These are phyloP conservation scores for Suhomyces chickasaworum DNA, from an alignment of 1,139 yeast species.

Conservation along the genomic window DNA sequence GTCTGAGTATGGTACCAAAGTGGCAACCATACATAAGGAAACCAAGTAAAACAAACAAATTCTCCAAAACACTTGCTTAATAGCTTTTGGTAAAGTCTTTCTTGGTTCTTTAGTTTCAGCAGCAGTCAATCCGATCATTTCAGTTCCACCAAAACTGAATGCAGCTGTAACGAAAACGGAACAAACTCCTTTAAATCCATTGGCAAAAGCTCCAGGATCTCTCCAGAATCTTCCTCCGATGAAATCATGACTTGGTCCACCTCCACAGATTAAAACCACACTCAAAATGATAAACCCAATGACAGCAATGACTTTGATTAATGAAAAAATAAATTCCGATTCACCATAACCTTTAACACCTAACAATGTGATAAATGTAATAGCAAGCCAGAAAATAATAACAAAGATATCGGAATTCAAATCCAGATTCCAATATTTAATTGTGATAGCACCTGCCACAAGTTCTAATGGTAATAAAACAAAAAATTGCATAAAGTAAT, in stretches of 20 bases:
- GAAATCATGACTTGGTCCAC: slow-evolving; percentile 29
- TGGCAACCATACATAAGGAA: slow-evolving; percentile 46
- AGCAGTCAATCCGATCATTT: slow-evolving; percentile 46
- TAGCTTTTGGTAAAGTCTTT: slow-evolving; percentile 69
- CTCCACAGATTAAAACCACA: slow-evolving; percentile 45
- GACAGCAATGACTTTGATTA: slow-evolving; percentile 42
- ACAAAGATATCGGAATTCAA: slow-evolving; percentile 45
- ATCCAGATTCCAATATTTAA: slow-evolving; percentile 41
- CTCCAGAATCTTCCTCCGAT: slow-evolving; percentile 39
- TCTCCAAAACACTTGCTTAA: slow-evolving; percentile 76
- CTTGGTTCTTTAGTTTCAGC: slow-evolving; percentile 49
- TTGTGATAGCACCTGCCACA: slow-evolving; percentile 43
- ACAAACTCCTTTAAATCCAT: slow-evolving; percentile 50
- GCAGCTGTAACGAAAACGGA: slow-evolving; percentile 42
- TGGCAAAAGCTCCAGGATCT: slow-evolving; percentile 44
- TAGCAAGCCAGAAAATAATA: slow-evolving; percentile 38
- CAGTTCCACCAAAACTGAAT: slow-evolving; percentile 37
- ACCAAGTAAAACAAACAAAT: slow-evolving; percentile 60
- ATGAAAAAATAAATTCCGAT: slow-evolving; percentile 43
- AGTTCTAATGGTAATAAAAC: slow-evolving; percentile 29
- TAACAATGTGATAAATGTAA: slow-evolving; percentile 39
- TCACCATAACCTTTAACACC: slow-evolving; percentile 50
- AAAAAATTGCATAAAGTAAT: slow-evolving; percentile 39
- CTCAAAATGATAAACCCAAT: slow-evolving; percentile 45
- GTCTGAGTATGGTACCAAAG: slow-evolving; percentile 48